A percentile compares a stretch with the other conserved stretches of the same genome.
phyloP scores from a whole-genome alignment of 805 yeast species.

The Zygotorulaspora chibaensis region DNA sequence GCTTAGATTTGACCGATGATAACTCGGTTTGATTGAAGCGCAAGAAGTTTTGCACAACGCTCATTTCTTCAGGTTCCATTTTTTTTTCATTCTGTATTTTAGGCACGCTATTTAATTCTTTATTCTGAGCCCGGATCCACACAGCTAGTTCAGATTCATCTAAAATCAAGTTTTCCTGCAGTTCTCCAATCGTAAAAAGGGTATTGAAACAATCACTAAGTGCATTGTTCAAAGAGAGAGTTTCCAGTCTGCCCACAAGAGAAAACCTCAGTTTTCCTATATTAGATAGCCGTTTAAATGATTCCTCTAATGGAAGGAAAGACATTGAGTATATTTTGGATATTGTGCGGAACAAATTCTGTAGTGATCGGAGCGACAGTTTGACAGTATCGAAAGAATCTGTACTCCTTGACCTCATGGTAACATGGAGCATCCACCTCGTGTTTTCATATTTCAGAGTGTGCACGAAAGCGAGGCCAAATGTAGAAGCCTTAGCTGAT shows the following conservation, averaged over 20 bases:
- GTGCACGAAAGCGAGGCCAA: slow-evolving; percentile 16
- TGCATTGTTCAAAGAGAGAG: slow-evolving; percentile 6
- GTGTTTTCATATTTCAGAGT: slow-evolving; percentile 21
- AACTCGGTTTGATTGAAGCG: slow-evolving; percentile 26
- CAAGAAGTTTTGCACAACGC: slow-evolving; percentile 25
- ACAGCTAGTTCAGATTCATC: slow-evolving; percentile 13
- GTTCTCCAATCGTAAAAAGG: slow-evolving; percentile 8
- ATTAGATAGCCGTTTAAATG: slow-evolving; percentile 13
- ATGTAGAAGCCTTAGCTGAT: slow-evolving; percentile 11
- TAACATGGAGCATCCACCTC: slow-evolving; percentile 20
- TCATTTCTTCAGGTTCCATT: slow-evolving; percentile 29
- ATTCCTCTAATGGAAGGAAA: slow-evolving; percentile 23
- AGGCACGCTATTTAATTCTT: slow-evolving; percentile 1
- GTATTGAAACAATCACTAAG: slow-evolving; percentile 17
- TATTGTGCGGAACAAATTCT: slow-evolving; percentile 17
- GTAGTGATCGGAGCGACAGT: slow-evolving; percentile 20
- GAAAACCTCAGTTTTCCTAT: slow-evolving; percentile 15
- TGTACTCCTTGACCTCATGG: slow-evolving; percentile 1
- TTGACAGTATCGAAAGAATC: slow-evolving; percentile 9
- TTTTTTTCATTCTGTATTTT: slow-evolving; percentile 5
- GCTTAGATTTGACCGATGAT: slow-evolving; percentile 7
- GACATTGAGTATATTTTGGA: slow-evolving; percentile 16
- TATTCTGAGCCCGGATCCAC: slow-evolving; percentile 18
- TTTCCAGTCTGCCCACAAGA: slow-evolving; percentile 14
- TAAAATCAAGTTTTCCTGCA: slow-evolving; percentile 6